Evolutionary conservation across 306 rosid species (phyloP).

Genomic region (Geum urbanum): DNA sequence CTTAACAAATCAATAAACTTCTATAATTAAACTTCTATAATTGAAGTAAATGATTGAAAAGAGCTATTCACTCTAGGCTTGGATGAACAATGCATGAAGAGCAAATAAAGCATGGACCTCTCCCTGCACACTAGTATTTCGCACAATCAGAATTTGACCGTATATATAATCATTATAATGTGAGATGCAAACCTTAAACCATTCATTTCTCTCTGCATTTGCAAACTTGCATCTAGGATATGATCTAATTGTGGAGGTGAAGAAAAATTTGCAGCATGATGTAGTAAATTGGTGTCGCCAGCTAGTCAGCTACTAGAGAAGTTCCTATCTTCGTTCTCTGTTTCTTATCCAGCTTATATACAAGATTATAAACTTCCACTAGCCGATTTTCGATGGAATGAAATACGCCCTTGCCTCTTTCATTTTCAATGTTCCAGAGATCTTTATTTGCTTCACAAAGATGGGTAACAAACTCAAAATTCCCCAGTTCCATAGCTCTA

Average conservation of each 20-base stretch:
- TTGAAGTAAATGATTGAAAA: too few relatives aligned
- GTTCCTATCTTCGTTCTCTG: neutral
- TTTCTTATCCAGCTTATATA: neutral
- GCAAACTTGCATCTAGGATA: neutral
- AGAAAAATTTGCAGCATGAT: neutral
- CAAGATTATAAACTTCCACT: neutral
- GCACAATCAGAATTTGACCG: too few relatives aligned
- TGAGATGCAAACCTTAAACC: too few relatives aligned
- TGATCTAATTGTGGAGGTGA: neutral
- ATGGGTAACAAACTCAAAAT: neutral
- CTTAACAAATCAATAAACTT: neutral
- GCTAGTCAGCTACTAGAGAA: rapidly evolving
- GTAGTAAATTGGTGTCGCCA: neutral
- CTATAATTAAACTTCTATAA: too few relatives aligned
- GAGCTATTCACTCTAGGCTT: too few relatives aligned
- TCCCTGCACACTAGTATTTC: too few relatives aligned
- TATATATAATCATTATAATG: too few relatives aligned
- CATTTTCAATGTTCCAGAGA: neutral
- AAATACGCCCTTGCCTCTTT: neutral
- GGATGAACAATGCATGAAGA: too few relatives aligned
- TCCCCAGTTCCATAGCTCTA: neutral
- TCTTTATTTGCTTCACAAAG: too few relatives aligned
- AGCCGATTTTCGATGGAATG: neutral
- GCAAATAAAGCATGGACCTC: too few relatives aligned
- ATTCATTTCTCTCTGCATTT: neutral